Conservation (phyloP, 2,329 filamentous ascomycete species). For the Ascochyta clinopodiicola region DNA sequence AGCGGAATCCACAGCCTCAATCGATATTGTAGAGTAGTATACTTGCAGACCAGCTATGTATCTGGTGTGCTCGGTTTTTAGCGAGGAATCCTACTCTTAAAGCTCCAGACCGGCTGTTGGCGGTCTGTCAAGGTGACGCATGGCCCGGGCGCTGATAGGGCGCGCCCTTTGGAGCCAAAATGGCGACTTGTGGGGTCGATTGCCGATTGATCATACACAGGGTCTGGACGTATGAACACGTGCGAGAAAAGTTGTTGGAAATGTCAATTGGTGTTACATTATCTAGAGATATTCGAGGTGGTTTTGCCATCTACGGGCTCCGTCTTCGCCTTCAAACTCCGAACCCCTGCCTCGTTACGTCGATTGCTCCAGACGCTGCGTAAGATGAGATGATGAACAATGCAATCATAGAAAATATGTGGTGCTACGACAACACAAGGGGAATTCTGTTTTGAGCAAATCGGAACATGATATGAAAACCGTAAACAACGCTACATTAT, state of each 20-base stretch:
- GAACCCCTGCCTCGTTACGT: conserved; percentile 24
- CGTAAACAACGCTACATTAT: conserved; percentile 42
- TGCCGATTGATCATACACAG: not conserved
- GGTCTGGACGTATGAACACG: not conserved
- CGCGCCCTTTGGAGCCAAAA: conserved; percentile 1
- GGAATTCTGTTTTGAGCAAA: conserved; percentile 8
- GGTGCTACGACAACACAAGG: conserved; percentile 13
- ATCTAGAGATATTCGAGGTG: conserved; percentile 6
- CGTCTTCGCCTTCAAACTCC: conserved; percentile 15
- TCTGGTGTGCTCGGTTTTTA: not conserved
- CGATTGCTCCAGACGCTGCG: conserved; percentile 16
- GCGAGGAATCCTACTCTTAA: conserved; percentile 1
- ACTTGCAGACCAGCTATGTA: not conserved
- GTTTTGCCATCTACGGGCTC: conserved; percentile 21
- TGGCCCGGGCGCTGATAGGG: conserved; percentile 9
- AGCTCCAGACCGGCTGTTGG: too few species aligned
- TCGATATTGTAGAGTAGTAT: conserved; percentile 10
- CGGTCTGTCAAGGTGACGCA: conserved; percentile 5
- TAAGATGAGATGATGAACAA: conserved; percentile 6
- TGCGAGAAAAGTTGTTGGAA: not conserved
- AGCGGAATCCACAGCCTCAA: not conserved
- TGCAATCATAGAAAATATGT: conserved; percentile 4
- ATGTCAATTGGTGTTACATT: conserved; percentile 15
- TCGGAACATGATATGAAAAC: conserved; percentile 17
- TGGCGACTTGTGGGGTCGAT: conserved; percentile 2